These are phyloP conservation scores for Dipteronia dyeriana DNA, from an alignment of 345 rosid genomes.

Conservation along the genomic window DNA sequence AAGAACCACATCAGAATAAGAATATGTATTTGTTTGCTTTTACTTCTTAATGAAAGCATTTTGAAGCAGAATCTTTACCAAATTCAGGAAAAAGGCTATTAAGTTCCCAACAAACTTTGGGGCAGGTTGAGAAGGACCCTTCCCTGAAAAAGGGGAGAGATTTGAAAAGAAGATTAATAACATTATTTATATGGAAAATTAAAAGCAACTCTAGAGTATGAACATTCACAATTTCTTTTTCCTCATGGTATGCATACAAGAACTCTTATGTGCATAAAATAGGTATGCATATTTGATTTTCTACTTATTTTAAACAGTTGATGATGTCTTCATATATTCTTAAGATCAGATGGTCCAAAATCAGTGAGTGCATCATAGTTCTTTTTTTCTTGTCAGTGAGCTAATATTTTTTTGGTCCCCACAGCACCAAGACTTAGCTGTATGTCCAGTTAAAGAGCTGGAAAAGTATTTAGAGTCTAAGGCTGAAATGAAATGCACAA, in stretches of 20 bases:
- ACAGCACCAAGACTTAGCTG: neutral
- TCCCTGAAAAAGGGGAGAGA: slow-evolving; percentile 46
- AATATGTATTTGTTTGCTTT: neutral
- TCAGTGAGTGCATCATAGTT: neutral
- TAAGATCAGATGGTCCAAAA: neutral
- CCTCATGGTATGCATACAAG: neutral
- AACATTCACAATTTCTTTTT: neutral
- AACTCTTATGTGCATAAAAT: too few relatives aligned
- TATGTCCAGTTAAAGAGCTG: too few relatives aligned
- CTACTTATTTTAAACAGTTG: slow-evolving; percentile 1
- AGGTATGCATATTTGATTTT: neutral
- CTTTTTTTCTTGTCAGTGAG: neutral
- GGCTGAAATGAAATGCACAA: neutral
- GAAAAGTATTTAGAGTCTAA: neutral
- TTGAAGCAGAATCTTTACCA: slow-evolving; percentile 49
- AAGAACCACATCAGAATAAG: slow-evolving; percentile 12
- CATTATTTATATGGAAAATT: neutral
- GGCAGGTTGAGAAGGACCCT: slow-evolving; percentile 90
- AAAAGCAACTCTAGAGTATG: neutral
- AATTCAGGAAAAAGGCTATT: slow-evolving; percentile 69
- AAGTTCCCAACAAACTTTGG: slow-evolving; percentile 79
- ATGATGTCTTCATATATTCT: neutral
- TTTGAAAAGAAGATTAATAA: neutral
- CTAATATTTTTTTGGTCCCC: neutral
- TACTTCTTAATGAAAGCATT: neutral